Conservation (phyloP, 108 stramenopile species). For the Heterococcus sp. region DNA sequence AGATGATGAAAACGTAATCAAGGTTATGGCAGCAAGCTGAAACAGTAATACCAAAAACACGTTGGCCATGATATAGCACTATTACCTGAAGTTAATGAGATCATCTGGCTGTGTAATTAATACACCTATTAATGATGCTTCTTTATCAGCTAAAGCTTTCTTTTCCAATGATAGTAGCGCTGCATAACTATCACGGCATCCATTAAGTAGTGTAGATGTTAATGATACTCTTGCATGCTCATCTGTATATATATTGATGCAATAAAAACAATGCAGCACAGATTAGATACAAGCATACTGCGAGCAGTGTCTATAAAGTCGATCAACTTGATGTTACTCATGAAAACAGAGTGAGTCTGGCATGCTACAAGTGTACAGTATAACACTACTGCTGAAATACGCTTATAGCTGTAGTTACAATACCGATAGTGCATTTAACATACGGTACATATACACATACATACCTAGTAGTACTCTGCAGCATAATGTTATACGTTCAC, state of each 20-base stretch:
- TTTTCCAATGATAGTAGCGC: slow-evolving; percentile 39
- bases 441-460: too few species aligned
- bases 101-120: slow-evolving; percentile 74
- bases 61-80: too few species aligned
- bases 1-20: too few species aligned
- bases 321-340: too few species aligned
- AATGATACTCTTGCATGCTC: not conserved
- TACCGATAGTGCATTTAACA: too few species aligned
- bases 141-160: slow-evolving; percentile 22
- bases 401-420: too few species aligned
- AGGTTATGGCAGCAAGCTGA: too few species aligned
- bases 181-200: slow-evolving; percentile 43
- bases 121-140: slow-evolving; percentile 22
- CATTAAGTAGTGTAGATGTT: slow-evolving; percentile 21
- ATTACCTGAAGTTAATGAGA: slow-evolving; percentile 89
- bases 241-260: not conserved
- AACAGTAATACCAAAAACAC: too few species aligned
- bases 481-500: slow-evolving; percentile 71
- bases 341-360: too few species aligned
- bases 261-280: not conserved
- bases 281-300: not conserved
- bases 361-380: too few species aligned
- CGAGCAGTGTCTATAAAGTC: not conserved
- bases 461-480: not conserved
- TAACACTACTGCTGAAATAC: too few species aligned